A percentile compares a stretch with the other conserved stretches of the same genome.
phyloP scores from a whole-genome alignment of 805 yeast genomes.

The Candida silvatica region DNA sequence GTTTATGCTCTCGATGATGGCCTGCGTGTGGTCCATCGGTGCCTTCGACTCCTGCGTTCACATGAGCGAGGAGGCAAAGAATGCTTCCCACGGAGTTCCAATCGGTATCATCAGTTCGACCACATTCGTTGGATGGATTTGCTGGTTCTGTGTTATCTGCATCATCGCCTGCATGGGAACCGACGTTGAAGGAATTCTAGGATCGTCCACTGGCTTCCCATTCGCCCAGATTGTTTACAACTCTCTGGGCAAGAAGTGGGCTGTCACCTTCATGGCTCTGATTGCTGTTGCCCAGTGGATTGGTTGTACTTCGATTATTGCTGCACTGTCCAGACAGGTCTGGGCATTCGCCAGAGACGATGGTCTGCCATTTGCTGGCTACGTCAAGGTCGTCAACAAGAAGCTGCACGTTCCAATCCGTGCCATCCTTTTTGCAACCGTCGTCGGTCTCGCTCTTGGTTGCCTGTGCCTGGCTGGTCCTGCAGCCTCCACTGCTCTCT shows the following conservation, averaged over 20 bases:
- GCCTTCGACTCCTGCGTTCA: constrained; percentile 66
- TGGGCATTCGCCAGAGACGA: constrained; percentile 76
- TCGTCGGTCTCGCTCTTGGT: constrained; percentile 42
- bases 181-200: constrained; percentile 32
- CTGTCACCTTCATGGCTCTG: constrained; percentile 52
- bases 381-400: constrained; percentile 49
- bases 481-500: constrained; percentile 60
- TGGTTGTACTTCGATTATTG: constrained; percentile 55
- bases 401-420: constrained; percentile 56
- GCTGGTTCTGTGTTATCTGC: constrained; percentile 45
- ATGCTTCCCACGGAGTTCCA: constrained; percentile 55
- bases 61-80: constrained; percentile 60
- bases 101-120: constrained; percentile 54
- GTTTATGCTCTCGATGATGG: constrained; percentile 36
- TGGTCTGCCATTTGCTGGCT: constrained; percentile 58
- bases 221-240: constrained; percentile 59
- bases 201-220: constrained; percentile 43
- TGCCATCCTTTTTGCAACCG: constrained; percentile 49
- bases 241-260: constrained; percentile 57
- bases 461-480: constrained; percentile 48
- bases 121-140: constrained; percentile 46
- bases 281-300: constrained; percentile 53
- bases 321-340: constrained; percentile 61
- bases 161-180: constrained; percentile 44
- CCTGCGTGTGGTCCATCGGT: constrained; percentile 67